Percentiles rank a stretch among this genome's conserved stretches.
phyloP scores from a whole-genome alignment of 106 monocot species.

The Alisma plantagoaquatica region DNA sequence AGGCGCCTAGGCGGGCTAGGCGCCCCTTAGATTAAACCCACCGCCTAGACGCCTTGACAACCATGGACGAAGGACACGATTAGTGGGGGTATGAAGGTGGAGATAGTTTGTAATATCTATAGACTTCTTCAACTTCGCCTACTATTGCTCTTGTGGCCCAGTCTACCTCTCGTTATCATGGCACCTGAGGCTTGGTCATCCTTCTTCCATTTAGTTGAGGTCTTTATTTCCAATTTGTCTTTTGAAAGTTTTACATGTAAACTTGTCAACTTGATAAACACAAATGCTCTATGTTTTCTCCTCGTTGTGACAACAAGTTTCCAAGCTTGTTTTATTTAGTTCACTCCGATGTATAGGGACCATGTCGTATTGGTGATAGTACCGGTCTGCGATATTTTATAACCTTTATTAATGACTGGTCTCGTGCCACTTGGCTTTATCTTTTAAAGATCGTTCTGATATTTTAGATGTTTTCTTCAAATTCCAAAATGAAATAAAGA shows the following conservation, averaged over 20 bases:
- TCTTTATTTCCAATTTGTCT: neutral
- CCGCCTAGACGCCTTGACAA: no score
- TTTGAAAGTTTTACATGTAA: neutral
- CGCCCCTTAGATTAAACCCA: no score
- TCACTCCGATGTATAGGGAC: neutral
- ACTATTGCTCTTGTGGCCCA: no score
- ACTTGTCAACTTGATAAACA: neutral
- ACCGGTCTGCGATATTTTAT: neutral
- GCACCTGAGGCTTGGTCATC: neutral
- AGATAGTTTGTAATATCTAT: no score
- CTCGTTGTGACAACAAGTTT: neutral
- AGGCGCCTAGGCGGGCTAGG: no score
- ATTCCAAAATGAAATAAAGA: no score
- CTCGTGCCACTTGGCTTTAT: neutral
- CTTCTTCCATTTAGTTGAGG: neutral
- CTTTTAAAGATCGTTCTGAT: neutral
- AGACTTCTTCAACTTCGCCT: no score
- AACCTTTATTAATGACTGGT: neutral
- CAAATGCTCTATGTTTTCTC: neutral
- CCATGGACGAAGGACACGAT: no score
- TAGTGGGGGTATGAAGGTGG: no score
- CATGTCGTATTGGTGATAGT: neutral
- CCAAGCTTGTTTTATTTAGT: neutral
- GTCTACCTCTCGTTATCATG: neutral
- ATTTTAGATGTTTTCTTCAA: no score